Base-by-base conservation (phyloP, 441 rosid genomes). In the Mallotus repandus region DNA sequence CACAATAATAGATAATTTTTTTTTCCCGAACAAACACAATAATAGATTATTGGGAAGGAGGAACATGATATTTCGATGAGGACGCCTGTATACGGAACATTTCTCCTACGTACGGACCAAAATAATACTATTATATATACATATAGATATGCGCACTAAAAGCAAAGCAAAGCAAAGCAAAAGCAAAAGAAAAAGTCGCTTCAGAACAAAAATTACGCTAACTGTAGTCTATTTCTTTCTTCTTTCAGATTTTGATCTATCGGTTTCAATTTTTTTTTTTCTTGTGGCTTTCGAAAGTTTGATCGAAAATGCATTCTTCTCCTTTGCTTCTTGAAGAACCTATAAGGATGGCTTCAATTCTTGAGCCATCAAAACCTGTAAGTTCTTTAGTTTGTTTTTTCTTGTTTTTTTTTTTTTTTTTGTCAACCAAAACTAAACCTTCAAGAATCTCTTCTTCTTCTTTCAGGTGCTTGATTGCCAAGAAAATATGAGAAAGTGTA, bases 331-430 rank as follows among this genome's bases (percentile, higher is more conserved):
- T 92, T 32, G 95, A 92, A 76, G 98, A 94, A 86, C 97, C 97
- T 11, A 94, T 94, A 77, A 82, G 97, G 90, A 90, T 94, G 97
- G 94, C 95, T 76, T 90, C 98, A 53, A 92, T 94, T 76, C 92
- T 94, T 66, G 97, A 94, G 81, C 94, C 98, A 14, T 90, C 98
- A 62, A 94, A 92, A 80, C 69, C 94, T 5, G 98, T 94, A 68
- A 88, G 90, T 67, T 1, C 18, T 1, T 21, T 69, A 11, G 2
- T 8, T 66, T 18, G 2, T n/a, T n/a, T 11, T 56, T 4, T 18
- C 2, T 18, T 7, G 9, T n/a, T 8, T 56, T 3, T 21, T 18
- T 9, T 19, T 4, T 3, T 0, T 7, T 1, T 2, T 25, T 25
- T 25, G 1, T 25, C 2, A 25, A 2, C 29, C 29, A 25, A 25